Conservation (phyloP, 345 rosid species). For the Ricinus communis region DNA sequence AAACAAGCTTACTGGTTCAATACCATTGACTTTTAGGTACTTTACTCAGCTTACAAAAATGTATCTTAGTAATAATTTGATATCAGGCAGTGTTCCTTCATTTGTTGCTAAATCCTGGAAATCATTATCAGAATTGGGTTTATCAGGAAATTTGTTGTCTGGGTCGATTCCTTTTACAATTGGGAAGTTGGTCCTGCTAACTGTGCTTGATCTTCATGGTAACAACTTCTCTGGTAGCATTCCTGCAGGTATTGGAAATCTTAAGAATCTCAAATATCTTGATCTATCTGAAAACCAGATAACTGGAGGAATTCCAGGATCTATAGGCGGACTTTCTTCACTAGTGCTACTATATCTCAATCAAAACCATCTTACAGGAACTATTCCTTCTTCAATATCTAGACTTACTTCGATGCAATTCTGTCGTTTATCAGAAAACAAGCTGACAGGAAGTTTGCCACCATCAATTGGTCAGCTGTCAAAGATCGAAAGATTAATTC, state of each 20-base stretch:
- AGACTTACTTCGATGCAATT: constrained; percentile 45
- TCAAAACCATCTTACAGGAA: constrained; percentile 44
- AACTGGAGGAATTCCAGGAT: constrained; percentile 43
- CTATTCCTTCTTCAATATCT: constrained; percentile 49
- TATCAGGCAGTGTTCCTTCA: constrained; percentile 41
- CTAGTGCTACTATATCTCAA: constrained; percentile 43
- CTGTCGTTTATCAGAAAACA: constrained; percentile 51
- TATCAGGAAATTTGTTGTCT: constrained; percentile 46
- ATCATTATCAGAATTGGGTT: constrained; percentile 40
- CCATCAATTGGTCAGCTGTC: constrained; percentile 50
- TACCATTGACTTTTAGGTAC: constrained; percentile 39
- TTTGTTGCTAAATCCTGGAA: constrained; percentile 32
- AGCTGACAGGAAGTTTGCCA: constrained; percentile 47
- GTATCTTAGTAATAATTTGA: constrained; percentile 36
- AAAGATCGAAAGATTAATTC: constrained; percentile 46
- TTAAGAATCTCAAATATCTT: constrained; percentile 38
- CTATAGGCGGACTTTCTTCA: constrained; percentile 44
- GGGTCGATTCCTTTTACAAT: constrained; percentile 42
- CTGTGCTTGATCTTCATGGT: constrained; percentile 46
- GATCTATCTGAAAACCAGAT: constrained; percentile 52
- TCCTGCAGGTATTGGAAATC: constrained; percentile 43
- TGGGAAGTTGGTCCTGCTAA: constrained; percentile 32
- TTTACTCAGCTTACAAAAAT: constrained; percentile 35
- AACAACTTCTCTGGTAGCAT: constrained; percentile 46
- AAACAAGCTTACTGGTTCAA: constrained; percentile 47